Evolutionary conservation across 2,329 filamentous ascomycete species (phyloP).

Genomic region (Trichophaea hybrida): DNA sequence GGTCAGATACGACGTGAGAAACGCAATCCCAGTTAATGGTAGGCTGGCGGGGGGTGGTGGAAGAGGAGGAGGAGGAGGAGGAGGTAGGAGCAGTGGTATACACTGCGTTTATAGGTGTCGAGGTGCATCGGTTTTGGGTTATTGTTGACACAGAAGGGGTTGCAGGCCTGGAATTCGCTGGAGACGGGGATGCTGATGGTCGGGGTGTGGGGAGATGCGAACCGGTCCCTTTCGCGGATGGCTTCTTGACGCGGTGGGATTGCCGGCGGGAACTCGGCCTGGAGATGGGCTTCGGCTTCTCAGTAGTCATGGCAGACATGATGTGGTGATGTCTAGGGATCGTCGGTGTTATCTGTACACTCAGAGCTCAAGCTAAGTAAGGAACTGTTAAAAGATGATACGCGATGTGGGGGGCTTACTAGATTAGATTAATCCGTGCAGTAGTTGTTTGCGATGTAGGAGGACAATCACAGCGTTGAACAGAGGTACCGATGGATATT

Average conservation of each 20-base stretch:
- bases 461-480: neutral
- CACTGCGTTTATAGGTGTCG: neutral
- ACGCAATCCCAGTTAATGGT: constrained; percentile 27
- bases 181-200: neutral
- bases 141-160: neutral
- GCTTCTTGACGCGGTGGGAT: neutral
- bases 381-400: neutral
- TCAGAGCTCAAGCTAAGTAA: neutral
- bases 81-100: neutral
- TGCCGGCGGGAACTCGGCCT: neutral
- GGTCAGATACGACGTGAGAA: constrained; percentile 25
- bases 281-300: neutral
- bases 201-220: neutral
- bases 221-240: neutral
- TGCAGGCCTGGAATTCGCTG: neutral
- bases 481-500: neutral
- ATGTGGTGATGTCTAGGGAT: neutral
- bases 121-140: neutral
- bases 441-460: neutral
- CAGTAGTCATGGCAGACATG: neutral
- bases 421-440: neutral
- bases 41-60: constrained; percentile 1
- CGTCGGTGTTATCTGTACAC: neutral
- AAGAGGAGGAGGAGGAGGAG: neutral
- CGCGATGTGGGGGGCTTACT: neutral